Conservation (phyloP, 1,139 yeast species). For the Hansenula sp. region DNA sequence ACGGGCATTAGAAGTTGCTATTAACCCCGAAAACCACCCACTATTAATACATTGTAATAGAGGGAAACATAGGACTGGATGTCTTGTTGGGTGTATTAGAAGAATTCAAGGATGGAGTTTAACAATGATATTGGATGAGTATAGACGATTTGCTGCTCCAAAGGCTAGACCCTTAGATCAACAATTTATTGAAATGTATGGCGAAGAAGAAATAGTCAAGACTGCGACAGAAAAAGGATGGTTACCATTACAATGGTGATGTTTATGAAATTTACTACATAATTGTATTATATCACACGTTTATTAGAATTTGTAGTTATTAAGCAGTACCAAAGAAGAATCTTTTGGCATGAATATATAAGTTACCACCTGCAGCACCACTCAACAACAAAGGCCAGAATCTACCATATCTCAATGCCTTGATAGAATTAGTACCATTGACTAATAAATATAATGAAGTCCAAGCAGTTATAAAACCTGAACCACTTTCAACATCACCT, state of each 20-base stretch:
- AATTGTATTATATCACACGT: background rate
- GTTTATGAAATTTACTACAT: no score
- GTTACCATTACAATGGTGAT: constrained; percentile 66
- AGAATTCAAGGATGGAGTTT: constrained; percentile 88
- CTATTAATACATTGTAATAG: constrained; percentile 89
- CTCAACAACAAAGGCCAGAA: constrained; percentile 61
- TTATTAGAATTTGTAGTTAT: background rate
- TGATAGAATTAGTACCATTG: constrained; percentile 61
- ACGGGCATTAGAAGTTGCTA: constrained; percentile 73
- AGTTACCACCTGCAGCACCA: constrained; percentile 57
- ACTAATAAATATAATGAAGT: constrained; percentile 69
- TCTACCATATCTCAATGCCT: constrained; percentile 37
- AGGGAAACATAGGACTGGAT: constrained; percentile 96
- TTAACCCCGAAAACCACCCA: constrained; percentile 86
- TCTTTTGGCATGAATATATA: constrained; percentile 63
- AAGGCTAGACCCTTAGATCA: constrained; percentile 94
- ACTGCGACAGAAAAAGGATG: constrained; percentile 50
- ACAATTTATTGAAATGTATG: constrained; percentile 87
- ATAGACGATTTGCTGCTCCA: constrained; percentile 89
- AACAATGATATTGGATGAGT: constrained; percentile 92
- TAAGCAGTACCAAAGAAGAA: constrained; percentile 30
- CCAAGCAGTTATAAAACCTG: constrained; percentile 91
- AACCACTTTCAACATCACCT: constrained; percentile 77
- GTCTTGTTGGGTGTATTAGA: constrained; percentile 87
- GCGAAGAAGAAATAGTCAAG: constrained; percentile 53